Conservation (phyloP, 176 grass and related monocot species). For the Lolium multiflorum region DNA sequence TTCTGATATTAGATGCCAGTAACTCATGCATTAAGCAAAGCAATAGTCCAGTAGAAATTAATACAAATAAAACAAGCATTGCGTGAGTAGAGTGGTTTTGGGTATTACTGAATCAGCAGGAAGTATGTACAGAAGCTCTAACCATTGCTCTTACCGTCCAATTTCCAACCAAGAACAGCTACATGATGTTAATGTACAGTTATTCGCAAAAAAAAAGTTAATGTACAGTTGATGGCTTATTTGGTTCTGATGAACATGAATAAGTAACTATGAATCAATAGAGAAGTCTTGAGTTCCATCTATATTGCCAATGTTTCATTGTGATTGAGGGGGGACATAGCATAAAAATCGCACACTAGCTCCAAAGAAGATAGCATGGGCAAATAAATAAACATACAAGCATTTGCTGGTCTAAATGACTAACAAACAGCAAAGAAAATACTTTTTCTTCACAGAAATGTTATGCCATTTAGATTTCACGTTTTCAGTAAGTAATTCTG, state of each 20-base stretch:
- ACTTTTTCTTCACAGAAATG: not conserved
- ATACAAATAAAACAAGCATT: constrained; percentile 24
- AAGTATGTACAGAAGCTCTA: constrained; percentile 46
- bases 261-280: too few species aligned
- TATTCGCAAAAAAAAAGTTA: too few species aligned
- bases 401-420: not conserved
- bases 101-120: constrained; percentile 40
- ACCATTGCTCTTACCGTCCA: constrained; percentile 40
- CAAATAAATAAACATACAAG: constrained; percentile 12
- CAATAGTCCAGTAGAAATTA: not conserved
- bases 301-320: not conserved
- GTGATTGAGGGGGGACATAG: not conserved
- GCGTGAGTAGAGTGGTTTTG: constrained; percentile 6
- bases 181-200: not conserved
- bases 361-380: not conserved
- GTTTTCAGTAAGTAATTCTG: not conserved
- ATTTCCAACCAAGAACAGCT: constrained; percentile 20
- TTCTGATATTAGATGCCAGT: not conserved
- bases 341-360: not conserved
- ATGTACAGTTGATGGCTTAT: too few species aligned
- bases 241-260: too few species aligned
- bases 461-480: not conserved
- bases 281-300: not conserved
- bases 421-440: not conserved
- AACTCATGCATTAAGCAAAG: not conserved